Percentiles rank a stretch among this genome's conserved stretches.
phyloP scores from a whole-genome alignment of 2,329 filamentous ascomycete species.

The Exophiala sp. region DNA sequence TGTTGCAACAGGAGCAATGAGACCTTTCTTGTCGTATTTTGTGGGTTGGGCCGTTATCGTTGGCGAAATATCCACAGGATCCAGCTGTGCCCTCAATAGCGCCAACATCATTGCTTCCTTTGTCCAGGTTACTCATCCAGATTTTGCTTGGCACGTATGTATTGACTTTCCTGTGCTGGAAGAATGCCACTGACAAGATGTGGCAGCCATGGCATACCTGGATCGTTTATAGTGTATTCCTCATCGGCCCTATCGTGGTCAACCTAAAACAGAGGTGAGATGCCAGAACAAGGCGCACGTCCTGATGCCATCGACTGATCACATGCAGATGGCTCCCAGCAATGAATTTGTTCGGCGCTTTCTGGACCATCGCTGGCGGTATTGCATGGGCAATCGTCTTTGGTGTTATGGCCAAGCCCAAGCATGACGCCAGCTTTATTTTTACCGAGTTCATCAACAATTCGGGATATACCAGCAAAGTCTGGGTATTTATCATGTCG shows the following conservation, averaged over 20 bases:
- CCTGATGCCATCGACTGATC: not conserved
- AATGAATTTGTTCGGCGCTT: slow-evolving; percentile 20
- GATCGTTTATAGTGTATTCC: slow-evolving; percentile 21
- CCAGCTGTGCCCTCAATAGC: slow-evolving; percentile 22
- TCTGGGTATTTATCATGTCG: slow-evolving; percentile 59
- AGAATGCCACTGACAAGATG: slow-evolving; percentile 1
- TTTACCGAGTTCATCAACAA: slow-evolving; percentile 55
- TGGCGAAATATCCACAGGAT: slow-evolving; percentile 21
- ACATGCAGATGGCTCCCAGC: slow-evolving; percentile 20
- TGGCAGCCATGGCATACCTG: slow-evolving; percentile 20
- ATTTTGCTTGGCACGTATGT: slow-evolving; percentile 18
- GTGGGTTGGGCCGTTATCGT: slow-evolving; percentile 23
- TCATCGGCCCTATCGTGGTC: slow-evolving; percentile 20
- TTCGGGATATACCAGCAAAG: slow-evolving; percentile 41
- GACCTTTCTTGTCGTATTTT: slow-evolving; percentile 19
- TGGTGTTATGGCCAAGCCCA: slow-evolving; percentile 21
- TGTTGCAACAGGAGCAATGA: slow-evolving; percentile 14
- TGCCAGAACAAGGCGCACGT: not conserved
- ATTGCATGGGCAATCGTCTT: slow-evolving; percentile 22
- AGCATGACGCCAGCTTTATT: slow-evolving; percentile 42
- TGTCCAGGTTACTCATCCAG: slow-evolving; percentile 21
- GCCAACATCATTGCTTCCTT: slow-evolving; percentile 22
- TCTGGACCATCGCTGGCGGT: slow-evolving; percentile 20
- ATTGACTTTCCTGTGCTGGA: not conserved
- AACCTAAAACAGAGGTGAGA: slow-evolving; percentile 21